Conservation (phyloP, 73 alveolate genomes). For the Paramecium primaurelia region DNA sequence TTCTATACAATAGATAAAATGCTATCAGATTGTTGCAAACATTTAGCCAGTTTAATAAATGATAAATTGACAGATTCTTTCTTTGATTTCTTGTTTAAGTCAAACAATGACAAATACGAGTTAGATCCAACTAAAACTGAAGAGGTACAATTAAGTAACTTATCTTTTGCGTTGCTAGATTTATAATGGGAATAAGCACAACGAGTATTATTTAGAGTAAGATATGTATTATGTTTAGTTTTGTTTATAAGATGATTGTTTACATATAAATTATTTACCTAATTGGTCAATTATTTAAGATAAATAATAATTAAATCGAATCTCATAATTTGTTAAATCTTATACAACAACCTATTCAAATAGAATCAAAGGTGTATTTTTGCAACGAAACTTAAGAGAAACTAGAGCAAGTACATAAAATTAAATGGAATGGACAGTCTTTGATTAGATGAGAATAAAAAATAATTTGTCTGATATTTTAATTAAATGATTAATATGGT, state of each 20-base stretch:
- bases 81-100: background rate
- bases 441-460: background rate
- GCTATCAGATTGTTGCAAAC: constrained; percentile 12
- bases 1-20: constrained; percentile 36
- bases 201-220: constrained; percentile 19
- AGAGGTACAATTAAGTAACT: background rate
- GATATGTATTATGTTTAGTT: background rate
- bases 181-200: background rate
- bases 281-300: background rate
- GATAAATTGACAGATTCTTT: constrained; percentile 33
- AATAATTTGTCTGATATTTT: background rate
- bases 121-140: constrained; percentile 18
- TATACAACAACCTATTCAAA: constrained; percentile 19
- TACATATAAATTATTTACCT: constrained; percentile 39
- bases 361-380: constrained; percentile 12
- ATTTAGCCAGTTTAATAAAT: background rate
- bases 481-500: background rate
- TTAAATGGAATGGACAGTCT: constrained; percentile 20
- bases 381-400: background rate
- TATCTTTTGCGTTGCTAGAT: constrained; percentile 17
- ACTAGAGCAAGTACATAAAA: background rate
- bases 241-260: background rate
- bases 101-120: background rate
- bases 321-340: background rate
- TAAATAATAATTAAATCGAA: constrained; percentile 28